These are phyloP conservation scores for Cryphonectria carpinicola DNA, from an alignment of 2,329 filamentous ascomycete genomes.

Conservation along the genomic window DNA sequence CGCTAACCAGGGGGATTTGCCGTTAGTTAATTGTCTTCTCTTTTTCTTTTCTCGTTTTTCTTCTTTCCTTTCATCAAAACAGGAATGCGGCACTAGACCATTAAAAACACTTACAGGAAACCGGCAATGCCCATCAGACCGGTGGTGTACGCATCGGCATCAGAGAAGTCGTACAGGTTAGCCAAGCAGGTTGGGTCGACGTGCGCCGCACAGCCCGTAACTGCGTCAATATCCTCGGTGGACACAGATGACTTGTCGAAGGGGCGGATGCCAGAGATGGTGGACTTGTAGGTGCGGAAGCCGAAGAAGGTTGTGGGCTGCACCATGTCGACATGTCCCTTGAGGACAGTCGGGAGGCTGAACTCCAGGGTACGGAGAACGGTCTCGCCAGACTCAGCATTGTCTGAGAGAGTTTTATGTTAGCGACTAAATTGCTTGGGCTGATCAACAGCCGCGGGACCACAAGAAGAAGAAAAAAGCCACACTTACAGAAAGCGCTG, in stretches of 20 bases:
- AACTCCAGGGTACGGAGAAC: conserved; percentile 27
- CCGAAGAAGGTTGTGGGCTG: conserved; percentile 30
- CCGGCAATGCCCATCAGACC: conserved; percentile 25
- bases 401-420: conserved; percentile 29
- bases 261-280: conserved; percentile 12
- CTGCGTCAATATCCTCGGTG: conserved; percentile 17
- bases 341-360: conserved; percentile 21
- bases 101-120: conserved; percentile 21
- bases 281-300: conserved; percentile 25
- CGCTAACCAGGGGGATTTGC: conserved; percentile 54
- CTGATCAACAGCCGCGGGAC: conserved; percentile 29
- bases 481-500: conserved; percentile 40
- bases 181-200: conserved; percentile 50
- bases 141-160: conserved; percentile 38
- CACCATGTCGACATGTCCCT: conserved; percentile 25
- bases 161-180: conserved; percentile 51
- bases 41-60: too few species aligned
- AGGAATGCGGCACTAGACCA: background rate
- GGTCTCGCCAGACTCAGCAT: conserved; percentile 27
- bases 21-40: conserved; percentile 36
- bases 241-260: conserved; percentile 8
- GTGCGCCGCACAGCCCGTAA: conserved; percentile 34
- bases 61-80: background rate
- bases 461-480: conserved; percentile 33
- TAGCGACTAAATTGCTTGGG: conserved; percentile 29